Base-by-base conservation (phyloP, 495 filamentous ascomycete genomes). In the Penicillium goetzii region DNA sequence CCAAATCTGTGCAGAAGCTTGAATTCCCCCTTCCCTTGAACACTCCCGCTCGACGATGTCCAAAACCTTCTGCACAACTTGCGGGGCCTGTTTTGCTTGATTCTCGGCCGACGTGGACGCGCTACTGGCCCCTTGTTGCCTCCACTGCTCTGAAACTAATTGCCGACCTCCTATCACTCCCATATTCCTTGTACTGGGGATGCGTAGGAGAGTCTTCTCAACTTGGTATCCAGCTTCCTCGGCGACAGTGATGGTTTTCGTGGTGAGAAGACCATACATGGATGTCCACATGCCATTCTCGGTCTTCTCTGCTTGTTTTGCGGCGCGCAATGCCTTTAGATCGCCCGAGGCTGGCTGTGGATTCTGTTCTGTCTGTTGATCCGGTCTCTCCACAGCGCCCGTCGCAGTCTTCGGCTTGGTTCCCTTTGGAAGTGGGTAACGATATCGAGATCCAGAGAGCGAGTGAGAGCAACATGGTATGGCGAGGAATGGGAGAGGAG, bases 401-500 rank as follows among this genome's bases (percentile, higher is more conserved):
- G 21, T n/a, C 23, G 19, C 3, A 12, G 40, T 60, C 32, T 49
- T 56, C 62, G 34, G 43, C 14, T 51, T 41, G 33, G 61, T 63
- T 11, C 21, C 59, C 26, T 56, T 50, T 2, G 84, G 82, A 26
- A 86, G 78, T 6, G 89, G 87, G 49, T 90, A 91, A 2, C 92
- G 86, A 67, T 87, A 92, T 45, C 83, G 78, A 11, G 83, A 80
- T 1, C 96, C 95, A 4, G 87, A 86, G 0, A 99, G 86, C 33
- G 91, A 82, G 77, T 97, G 92, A 34, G 92, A 96, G 78, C 95
- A 99, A 77, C 95, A 99, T 2, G 95, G 95, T 41, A 98, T 97
- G 56, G 89, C 88, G 30, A 99, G 85, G 68, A 97, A 99, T 0
- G 93, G 90, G 4, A 76, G 55, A 2, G 76, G 80, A 0, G 67